These are phyloP conservation scores for Melanomma pulvis-pyrius DNA, from an alignment of 495 filamentous ascomycete species.

Conservation along the genomic window DNA sequence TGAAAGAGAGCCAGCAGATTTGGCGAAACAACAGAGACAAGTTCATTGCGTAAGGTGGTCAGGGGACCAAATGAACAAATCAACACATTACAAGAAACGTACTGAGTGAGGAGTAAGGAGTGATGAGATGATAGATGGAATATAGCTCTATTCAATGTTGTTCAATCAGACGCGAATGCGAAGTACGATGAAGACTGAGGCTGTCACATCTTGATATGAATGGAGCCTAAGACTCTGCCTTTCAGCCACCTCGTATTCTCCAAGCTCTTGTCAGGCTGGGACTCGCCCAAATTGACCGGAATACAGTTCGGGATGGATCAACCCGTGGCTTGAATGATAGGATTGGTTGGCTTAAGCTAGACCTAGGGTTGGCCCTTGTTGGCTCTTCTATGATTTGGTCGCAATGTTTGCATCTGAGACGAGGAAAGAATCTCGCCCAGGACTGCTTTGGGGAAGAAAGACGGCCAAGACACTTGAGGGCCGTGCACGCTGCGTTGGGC, in stretches of 20 bases:
- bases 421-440: not conserved
- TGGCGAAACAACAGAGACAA: slow-evolving; percentile 24
- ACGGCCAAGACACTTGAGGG: not conserved
- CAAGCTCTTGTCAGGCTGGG: not conserved
- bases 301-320: not conserved
- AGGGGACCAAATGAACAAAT: not conserved
- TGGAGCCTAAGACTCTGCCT: not conserved
- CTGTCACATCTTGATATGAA: not conserved
- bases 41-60: not conserved
- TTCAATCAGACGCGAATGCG: slow-evolving; percentile 9
- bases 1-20: slow-evolving; percentile 26
- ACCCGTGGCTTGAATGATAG: not conserved
- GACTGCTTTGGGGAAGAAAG: not conserved
- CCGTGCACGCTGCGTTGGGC: no score
- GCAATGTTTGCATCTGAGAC: not conserved
- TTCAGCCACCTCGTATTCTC: not conserved
- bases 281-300: not conserved
- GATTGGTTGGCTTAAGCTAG: not conserved
- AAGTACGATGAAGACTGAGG: slow-evolving; percentile 14
- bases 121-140: not conserved
- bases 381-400: not conserved
- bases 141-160: not conserved
- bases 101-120: not conserved
- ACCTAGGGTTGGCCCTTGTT: not conserved
- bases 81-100: not conserved